Evolutionary conservation across 345 rosid genomes (phyloP), one percentile per base, ranked within the genome.

Genomic region (Gossypium arboreum): DNA sequence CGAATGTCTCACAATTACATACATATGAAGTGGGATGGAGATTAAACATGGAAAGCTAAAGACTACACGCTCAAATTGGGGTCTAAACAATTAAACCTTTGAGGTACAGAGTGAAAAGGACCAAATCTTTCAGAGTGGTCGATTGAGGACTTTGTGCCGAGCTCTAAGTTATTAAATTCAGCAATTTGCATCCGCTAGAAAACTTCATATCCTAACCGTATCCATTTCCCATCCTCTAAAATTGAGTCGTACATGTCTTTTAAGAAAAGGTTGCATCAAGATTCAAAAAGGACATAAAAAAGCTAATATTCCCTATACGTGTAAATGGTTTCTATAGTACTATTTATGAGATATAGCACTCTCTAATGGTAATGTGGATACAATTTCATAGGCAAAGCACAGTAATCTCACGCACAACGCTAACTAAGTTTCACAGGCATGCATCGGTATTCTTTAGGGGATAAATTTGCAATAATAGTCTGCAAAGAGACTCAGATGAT

Each of bases 351-450:
- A 66, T 20, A n/a, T 10, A 18, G 29, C 27, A 44, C 70, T 66
- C 54, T 18, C 4, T 18, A n/a, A 43, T 65, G 7, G 1, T 43
- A 65, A 52, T 18, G 51, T 1, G 20, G 48, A 64, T 64, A 41
- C 6, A 65, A 45, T 43, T 64, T 65, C 70, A 41, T 20, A 45
- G 29, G 54, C 66, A 66, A 66, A 20, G 54, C 52, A 66, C 34
- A 22, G 13, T 47, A 66, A 45, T 67, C 34, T 67, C 54, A 12
- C 50, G 8, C n/a, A 12, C 1, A 18, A 43, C 12, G 13, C 41
- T 45, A 20, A 24, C 9, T 45, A 22, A 67, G 20, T 20, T 13
- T 20, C 45, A 48, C 69, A 56, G 12, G 47, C 39, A 56, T 44
- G 12, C 3, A 20, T 4, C 17, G 52, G 1, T 43, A 18, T 18